Conservation (phyloP, 345 rosid genomes). For the Lenwebbia sp. region DNA sequence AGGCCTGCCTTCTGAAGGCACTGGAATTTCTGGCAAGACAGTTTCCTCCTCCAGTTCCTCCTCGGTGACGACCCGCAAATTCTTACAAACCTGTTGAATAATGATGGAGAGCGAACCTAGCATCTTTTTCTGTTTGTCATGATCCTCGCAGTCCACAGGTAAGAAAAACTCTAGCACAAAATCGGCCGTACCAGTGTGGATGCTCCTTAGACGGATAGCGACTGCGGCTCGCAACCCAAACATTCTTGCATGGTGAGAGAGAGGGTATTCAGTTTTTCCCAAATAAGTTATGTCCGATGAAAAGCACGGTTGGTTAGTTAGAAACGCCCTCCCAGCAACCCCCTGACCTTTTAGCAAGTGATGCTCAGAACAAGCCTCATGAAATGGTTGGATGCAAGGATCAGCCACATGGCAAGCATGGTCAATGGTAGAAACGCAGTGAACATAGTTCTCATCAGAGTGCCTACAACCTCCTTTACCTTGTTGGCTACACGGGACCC, state of each 20-base stretch:
- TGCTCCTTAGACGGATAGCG: constrained; percentile 72
- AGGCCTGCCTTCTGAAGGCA: constrained; percentile 13
- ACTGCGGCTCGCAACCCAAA: constrained; percentile 69
- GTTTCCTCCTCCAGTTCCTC: constrained; percentile 58
- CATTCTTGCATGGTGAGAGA: constrained; percentile 90
- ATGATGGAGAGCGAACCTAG: constrained; percentile 54
- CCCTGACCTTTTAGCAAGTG: constrained; percentile 93
- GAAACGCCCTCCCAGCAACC: constrained; percentile 73
- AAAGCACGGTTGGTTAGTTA: constrained; percentile 89
- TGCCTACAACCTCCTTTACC: constrained; percentile 78
- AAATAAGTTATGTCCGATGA: constrained; percentile 48
- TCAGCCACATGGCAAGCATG: constrained; percentile 60
- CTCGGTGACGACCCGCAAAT: constrained; percentile 63
- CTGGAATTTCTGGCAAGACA: constrained; percentile 6
- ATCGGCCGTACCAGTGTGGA: constrained; percentile 55
- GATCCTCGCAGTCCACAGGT: constrained; percentile 54
- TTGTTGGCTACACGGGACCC: constrained; percentile 76
- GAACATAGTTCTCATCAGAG: constrained; percentile 55
- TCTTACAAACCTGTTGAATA: constrained; percentile 61
- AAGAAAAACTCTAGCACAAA: constrained; percentile 92
- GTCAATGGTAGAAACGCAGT: constrained; percentile 75
- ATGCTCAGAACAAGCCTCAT: constrained; percentile 90
- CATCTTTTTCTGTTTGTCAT: constrained; percentile 56
- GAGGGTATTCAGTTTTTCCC: constrained; percentile 70
- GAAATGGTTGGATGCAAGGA: constrained; percentile 44